Evolutionary conservation across 2,329 filamentous ascomycete genomes (phyloP), one percentile per base, ranked within the genome.

Genomic region (Pseudocercospora musae): DNA sequence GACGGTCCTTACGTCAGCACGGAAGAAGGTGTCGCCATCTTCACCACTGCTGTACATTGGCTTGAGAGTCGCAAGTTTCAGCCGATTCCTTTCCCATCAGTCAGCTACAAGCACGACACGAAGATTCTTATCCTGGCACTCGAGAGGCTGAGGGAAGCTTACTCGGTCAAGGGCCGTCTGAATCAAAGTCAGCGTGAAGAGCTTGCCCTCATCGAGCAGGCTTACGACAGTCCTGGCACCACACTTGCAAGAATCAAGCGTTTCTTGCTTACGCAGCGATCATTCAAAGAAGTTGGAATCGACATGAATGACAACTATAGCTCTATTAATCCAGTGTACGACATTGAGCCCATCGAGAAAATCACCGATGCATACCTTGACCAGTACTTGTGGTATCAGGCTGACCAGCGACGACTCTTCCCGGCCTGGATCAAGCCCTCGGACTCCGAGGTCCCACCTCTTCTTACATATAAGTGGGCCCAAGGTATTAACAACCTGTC

Each of bases 281-380:
- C 96, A 1, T 99, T 99, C 85, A 99, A 99, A 79, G 95, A 99
- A 78, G 95, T 99, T 49, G 95, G 94, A 59, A 99, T 99, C 69
- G 95, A 99, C 75, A 99, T 99, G 95, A 99, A 99, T 76, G 95
- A 99, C 80, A 99, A 99, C 74, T 99, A 99, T 80, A 98, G 88
- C 82, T 94, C 92, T 18, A 99, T 99, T 81, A 99, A 99, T 74
- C 96, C 95, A 0, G 95, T 99, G 0, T 99, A 99, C 74, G 95
- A 99, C 69, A 95, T 99, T 63, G 96, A 99, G 78, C 95, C 95
- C 0, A 97, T 99, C 63, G 95, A 99, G 81, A 99, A 99, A 81
- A 99, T 99, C 70, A 99, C 94, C 42, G 95, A 99, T 78, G 96
- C 95, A 2, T 99, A 99, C 72, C 86, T 99, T 54, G 95, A 99